Conservation (phyloP, 176 grass and related monocot genomes). For the Aegilops umbellulata region DNA sequence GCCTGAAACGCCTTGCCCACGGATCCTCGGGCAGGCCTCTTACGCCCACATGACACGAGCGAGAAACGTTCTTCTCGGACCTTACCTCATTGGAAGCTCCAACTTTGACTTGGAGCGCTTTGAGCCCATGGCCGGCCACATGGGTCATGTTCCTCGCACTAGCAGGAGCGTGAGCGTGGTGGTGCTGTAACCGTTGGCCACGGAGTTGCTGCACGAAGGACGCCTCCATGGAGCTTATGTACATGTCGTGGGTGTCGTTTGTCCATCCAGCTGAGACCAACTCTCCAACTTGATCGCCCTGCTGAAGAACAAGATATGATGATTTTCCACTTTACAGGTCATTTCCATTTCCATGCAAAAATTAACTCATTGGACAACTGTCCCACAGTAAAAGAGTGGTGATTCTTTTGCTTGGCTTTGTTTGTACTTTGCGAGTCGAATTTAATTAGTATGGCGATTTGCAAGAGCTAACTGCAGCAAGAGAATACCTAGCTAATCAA, state of each 20-base stretch:
- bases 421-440: too few relatives aligned
- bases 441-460: too few relatives aligned
- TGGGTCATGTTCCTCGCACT: background rate
- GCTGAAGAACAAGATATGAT: background rate
- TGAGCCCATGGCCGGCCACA: slow-evolving; percentile 13
- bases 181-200: background rate
- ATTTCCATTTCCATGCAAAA: background rate
- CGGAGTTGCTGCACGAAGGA: slow-evolving; percentile 41
- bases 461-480: too few relatives aligned
- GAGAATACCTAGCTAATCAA: background rate
- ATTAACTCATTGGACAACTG: background rate
- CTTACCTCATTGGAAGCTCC: too few relatives aligned
- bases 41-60: background rate
- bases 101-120: slow-evolving; percentile 40
- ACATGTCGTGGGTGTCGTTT: slow-evolving; percentile 52
- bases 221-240: slow-evolving; percentile 74
- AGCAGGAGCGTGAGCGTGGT: background rate
- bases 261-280: slow-evolving; percentile 57
- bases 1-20: slow-evolving; percentile 51
- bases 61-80: slow-evolving; percentile 24
- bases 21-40: slow-evolving; percentile 37
- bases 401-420: too few relatives aligned
- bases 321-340: too few relatives aligned
- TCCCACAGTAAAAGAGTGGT: background rate
- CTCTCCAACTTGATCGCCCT: slow-evolving; percentile 22